Base-by-base conservation (phyloP, 2,329 filamentous ascomycete species). In the Phyllosticta citriasiana region DNA sequence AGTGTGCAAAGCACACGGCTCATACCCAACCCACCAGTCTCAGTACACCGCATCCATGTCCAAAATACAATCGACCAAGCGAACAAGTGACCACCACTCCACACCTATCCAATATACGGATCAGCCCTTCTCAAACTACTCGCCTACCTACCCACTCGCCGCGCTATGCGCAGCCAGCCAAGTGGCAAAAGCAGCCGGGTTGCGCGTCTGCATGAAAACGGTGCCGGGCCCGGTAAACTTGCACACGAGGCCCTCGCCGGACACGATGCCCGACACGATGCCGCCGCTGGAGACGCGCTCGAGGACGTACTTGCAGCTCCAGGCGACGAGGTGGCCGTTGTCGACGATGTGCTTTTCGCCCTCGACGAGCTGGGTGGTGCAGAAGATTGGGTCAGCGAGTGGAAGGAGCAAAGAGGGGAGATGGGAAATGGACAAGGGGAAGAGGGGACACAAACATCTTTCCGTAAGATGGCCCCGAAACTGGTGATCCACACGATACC, bases 221-320 rank as follows among this genome's bases (percentile, higher is more conserved):
- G 91, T 95, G 0, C 94, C 94, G 0, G 94, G 94, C 0, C 89
- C 78, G 0, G 87, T 91, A 66, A 97, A 97, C 71, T 91, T 96
- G 79, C 94, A 99, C 3, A 96, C 92, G 40, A 97, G 78, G 0
- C 94, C 94, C 75, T 99, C 94, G 0, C 83, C 88, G 0, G 90
- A 87, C 27, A 86, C 85, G 24, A 96, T 74, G 9, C 87, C 86
- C n/a, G 89, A 93, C n/a, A 99, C 88, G 65, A 99, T 86, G 47
- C 94, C 94, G 2, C 94, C 94, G 2, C 89, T 94, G 0, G 93
- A 87, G 3, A 95, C 88, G 16, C 94, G 86, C 76, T 97, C 91
- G 64, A 99, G 85, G 4, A 89, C 82, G 69, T 97, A 99, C 70
- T 96, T 91, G 70, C 89, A 92, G 72, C 97, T 97, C 94, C 94